Conservation (phyloP, 371 early-diverging fungal species). For the Mucor indicus region DNA sequence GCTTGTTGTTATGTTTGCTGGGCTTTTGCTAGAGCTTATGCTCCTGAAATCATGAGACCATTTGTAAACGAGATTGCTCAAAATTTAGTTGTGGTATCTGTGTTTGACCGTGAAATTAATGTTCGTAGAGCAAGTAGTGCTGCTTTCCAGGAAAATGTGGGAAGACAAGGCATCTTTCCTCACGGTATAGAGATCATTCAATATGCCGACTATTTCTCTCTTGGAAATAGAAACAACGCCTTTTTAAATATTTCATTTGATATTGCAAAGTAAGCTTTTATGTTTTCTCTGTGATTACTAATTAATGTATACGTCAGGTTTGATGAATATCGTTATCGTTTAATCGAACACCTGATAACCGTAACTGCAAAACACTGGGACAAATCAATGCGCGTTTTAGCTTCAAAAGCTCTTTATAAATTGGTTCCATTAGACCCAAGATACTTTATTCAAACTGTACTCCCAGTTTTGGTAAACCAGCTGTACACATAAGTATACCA, state of each 20-base stretch:
- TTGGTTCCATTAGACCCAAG: conserved; percentile 59
- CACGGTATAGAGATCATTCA: conserved; percentile 91
- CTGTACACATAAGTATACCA: not conserved
- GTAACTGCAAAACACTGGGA: conserved; percentile 86
- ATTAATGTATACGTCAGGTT: conserved; percentile 49
- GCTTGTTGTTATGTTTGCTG: conserved; percentile 96
- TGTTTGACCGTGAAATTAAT: conserved; percentile 93
- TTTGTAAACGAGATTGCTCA: conserved; percentile 66
- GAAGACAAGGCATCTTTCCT: conserved; percentile 91
- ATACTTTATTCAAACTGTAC: conserved; percentile 49
- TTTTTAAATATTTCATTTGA: conserved; percentile 63
- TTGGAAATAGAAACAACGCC: conserved; percentile 80
- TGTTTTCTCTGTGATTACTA: not conserved
- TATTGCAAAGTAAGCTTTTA: conserved; percentile 67
- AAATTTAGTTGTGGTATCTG: conserved; percentile 71
- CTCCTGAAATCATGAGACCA: conserved; percentile 62
- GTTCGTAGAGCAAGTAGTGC: conserved; percentile 95
- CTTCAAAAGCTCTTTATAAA: conserved; percentile 65
- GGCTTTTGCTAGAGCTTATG: conserved; percentile 94
- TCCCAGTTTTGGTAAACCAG: conserved; percentile 40
- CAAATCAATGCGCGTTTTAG: conserved; percentile 70
- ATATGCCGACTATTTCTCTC: conserved; percentile 85
- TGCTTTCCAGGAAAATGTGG: conserved; percentile 97
- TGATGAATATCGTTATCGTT: conserved; percentile 65
- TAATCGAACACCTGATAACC: conserved; percentile 69